phyloP scores from a whole-genome alignment of 441 rosid genomes.

The Iberis amara region DNA sequence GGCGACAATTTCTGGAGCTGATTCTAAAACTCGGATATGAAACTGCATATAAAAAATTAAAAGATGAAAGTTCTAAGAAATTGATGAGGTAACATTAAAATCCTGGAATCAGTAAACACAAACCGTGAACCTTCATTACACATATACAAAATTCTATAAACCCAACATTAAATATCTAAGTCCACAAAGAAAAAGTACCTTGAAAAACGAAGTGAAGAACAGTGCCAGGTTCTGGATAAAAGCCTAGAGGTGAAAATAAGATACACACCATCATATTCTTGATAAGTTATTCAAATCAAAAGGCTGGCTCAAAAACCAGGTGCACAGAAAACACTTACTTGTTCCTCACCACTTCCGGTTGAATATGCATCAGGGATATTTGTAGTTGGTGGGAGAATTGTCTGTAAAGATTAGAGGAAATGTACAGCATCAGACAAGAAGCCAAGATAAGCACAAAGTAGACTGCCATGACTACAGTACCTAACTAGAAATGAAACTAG shows the following conservation, averaged over 20 bases:
- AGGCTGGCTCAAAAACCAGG: neutral
- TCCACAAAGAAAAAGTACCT: conserved; percentile 38
- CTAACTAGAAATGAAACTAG: conserved; percentile 5
- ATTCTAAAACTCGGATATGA: conserved; percentile 72
- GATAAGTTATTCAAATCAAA: neutral
- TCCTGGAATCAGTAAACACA: neutral
- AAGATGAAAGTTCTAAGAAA: neutral
- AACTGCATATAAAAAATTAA: conserved; percentile 35
- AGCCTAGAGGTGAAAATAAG: conserved; percentile 46
- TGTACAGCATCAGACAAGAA: neutral
- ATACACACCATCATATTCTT: neutral
- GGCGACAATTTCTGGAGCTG: conserved; percentile 53
- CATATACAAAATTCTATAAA: neutral
- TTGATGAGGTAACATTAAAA: neutral
- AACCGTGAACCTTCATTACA: neutral
- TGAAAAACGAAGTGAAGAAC: conserved; percentile 82
- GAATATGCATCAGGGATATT: conserved; percentile 82
- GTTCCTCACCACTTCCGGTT: conserved; percentile 70
- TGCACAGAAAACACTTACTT: conserved; percentile 38
- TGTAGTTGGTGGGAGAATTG: conserved; percentile 54
- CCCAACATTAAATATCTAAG: neutral
- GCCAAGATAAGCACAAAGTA: conserved; percentile 5
- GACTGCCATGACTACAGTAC: neutral
- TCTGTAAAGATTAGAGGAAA: conserved; percentile 31
- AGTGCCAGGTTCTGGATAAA: conserved; percentile 90